phyloP scores from a whole-genome alignment of 805 yeast species.

The Wickerhamiella kurtzmanii region DNA sequence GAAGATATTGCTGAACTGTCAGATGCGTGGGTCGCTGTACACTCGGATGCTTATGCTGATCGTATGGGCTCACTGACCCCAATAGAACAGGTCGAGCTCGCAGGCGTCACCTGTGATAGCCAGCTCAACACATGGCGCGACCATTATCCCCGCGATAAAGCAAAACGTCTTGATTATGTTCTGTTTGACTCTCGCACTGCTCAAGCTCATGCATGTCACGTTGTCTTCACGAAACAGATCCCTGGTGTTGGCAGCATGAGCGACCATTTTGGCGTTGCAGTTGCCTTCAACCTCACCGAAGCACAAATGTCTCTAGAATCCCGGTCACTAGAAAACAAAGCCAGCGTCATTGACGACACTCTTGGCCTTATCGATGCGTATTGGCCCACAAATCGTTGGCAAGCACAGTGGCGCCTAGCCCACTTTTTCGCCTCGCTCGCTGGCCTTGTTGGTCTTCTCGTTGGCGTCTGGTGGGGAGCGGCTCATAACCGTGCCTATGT shows the following conservation, averaged over 20 bases:
- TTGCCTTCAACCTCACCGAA: constrained; percentile 13
- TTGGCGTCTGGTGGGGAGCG: constrained; percentile 49
- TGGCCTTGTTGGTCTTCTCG: constrained; percentile 38
- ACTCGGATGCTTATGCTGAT: constrained; percentile 23
- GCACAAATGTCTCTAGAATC: neutral
- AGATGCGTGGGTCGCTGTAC: constrained; percentile 71
- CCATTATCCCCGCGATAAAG: constrained; percentile 41
- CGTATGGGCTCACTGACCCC: constrained; percentile 36
- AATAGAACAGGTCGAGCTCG: constrained; percentile 48
- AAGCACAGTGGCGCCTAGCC: constrained; percentile 46
- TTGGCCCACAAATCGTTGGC: constrained; percentile 41
- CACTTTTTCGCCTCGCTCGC: constrained; percentile 51
- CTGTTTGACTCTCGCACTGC: constrained; percentile 49
- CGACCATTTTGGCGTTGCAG: constrained; percentile 71
- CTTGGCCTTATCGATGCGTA: constrained; percentile 35
- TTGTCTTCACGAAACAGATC: constrained; percentile 56
- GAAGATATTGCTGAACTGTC: constrained; percentile 52
- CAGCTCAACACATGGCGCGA: constrained; percentile 76
- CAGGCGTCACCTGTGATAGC: constrained; percentile 87
- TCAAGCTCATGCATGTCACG: constrained; percentile 47
- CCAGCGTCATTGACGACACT: constrained; percentile 32
- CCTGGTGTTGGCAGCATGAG: constrained; percentile 66
- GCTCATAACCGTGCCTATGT: constrained; percentile 41
- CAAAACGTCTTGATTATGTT: constrained; percentile 84
- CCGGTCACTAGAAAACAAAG: neutral